Percentiles rank a stretch among this genome's conserved stretches.
These are phyloP conservation scores for Xylaria sp. DNA, from an alignment of 2,329 filamentous ascomycete species.

Conservation along the genomic window DNA sequence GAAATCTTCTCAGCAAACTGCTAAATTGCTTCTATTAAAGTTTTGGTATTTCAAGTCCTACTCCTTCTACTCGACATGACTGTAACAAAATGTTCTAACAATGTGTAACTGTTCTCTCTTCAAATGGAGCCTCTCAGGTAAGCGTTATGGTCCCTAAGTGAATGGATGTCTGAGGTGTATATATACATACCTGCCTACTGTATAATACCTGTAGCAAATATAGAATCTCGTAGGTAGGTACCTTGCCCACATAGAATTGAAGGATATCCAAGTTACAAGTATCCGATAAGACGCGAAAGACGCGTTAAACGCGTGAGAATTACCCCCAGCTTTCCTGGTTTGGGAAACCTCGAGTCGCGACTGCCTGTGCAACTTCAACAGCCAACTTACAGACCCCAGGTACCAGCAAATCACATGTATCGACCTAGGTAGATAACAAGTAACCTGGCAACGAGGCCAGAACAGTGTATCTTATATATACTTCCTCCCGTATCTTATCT, in stretches of 20 bases:
- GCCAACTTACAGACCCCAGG: neutral
- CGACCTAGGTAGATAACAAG: neutral
- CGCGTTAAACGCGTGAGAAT: too few species aligned
- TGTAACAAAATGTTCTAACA: too few species aligned
- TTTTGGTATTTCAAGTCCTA: too few species aligned
- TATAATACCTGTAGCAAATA: neutral
- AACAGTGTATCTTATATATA: neutral
- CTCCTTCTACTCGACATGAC: too few species aligned
- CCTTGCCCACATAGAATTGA: neutral
- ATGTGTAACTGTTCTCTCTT: too few species aligned
- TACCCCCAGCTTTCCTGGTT: neutral
- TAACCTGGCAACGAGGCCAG: neutral
- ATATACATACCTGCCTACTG: neutral
- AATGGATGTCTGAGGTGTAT: neutral
- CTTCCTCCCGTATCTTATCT: neutral
- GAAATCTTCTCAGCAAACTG: too few species aligned
- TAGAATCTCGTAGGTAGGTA: neutral
- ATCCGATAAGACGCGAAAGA: neutral
- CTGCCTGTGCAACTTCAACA: constrained; percentile 13
- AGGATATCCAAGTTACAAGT: neutral
- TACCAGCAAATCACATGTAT: neutral
- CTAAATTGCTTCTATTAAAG: too few species aligned
- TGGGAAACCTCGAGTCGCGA: neutral
- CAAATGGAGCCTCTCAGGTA: too few species aligned
- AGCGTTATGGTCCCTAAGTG: too few species aligned